Base-by-base conservation (phyloP, 768 basidiomycete species). In the Boletus patriciae region DNA sequence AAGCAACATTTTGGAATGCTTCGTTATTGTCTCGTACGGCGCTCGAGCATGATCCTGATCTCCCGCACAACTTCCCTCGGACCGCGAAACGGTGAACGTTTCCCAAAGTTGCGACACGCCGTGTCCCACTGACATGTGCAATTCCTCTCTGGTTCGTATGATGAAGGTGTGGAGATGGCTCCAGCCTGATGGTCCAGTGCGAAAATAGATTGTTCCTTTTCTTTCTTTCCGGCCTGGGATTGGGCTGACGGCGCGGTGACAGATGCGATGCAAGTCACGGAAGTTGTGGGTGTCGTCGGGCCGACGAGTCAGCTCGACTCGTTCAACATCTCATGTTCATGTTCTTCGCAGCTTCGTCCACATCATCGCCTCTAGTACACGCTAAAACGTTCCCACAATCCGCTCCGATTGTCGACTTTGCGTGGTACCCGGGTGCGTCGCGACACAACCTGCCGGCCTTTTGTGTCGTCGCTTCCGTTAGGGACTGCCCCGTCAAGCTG, bases 391-490 rank as follows among this genome's bases (percentile, higher is more conserved):
- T 85, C 37, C 52, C 63, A 0, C 91, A 92, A 67, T 73, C 91
- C 1, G 79, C 86, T 0, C 83, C 93, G 0, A 81, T 95, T 34
- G 79, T 94, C 36, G 90, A 94, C 53, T 88, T 84, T 60, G 57
- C 78, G 18, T 98, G 95, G 94, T 96, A 89, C 66, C 94, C 96
- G 0, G 77, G 80, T 1, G 94, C 94, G 0, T 81, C 83, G 0
- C 62, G 71, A 1, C 63, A 67, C 8, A 77, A 85, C 43, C 82
- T 84, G 0, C 79, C 86, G 0, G 78, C 86, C 2, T 97, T 83
- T 68, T 95, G 94, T 70, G 94, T 94, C 67, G 74, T 92, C 0
- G 82, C 89, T 0, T 93, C 90, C 7, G 84, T 95, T 8, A 81
- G 91, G 25, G 94, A 96, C 68, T 83, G 83, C 43, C 94, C 95